Base-by-base conservation (phyloP, 2,329 filamentous ascomycete species). In the Cryoendolithus antarcticus region DNA sequence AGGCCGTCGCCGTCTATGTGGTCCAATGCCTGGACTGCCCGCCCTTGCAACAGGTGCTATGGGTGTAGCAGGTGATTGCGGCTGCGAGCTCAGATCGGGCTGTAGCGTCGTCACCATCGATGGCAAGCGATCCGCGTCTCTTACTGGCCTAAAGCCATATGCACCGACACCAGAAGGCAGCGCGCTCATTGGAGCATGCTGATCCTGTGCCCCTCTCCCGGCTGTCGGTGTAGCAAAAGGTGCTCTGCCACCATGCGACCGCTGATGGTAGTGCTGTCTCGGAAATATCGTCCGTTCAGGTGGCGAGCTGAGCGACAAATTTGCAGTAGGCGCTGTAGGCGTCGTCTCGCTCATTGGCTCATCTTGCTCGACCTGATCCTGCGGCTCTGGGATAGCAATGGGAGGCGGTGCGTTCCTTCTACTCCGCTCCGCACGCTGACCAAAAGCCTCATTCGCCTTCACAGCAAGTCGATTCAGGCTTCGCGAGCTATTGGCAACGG, bases 51-150 rank as follows among this genome's bases (percentile, higher is more conserved):
- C 67, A 1, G 80, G 77, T 34, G 80, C 80, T 32, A 82, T 71
- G 10, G 86, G 86, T 1, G 86, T 93, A 5, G 85, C 91, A 1
- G 86, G 86, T 9, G 86, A 95, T 41, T 88, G 83, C 6, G 91
- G 91, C 57, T 93, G 88, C n/a, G 89, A 95, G 32, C 74, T 73
- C 39, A 86, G 64, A 38, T 82, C 80, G 8, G 73, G 69, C 46
- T 82, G 74, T 39, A 80, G 67, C 31, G 80, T 73, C 4, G 81
- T 75, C 33, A 80, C 69, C 79, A 91, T 93, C 38, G 82, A 91
- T 34, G 82, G 84, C 42, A 91, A 72, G 43, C 86, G 77, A 57
- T 96, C 86, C 33, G 76, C 70, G 56, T 93, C 84, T 49, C 84
- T 80, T 29, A 89, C 80, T 6, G 82, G 84, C 37, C 86, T 76